Evolutionary conservation across 2,329 filamentous ascomycete genomes (phyloP).

Genomic region (Alternaria triticina): DNA sequence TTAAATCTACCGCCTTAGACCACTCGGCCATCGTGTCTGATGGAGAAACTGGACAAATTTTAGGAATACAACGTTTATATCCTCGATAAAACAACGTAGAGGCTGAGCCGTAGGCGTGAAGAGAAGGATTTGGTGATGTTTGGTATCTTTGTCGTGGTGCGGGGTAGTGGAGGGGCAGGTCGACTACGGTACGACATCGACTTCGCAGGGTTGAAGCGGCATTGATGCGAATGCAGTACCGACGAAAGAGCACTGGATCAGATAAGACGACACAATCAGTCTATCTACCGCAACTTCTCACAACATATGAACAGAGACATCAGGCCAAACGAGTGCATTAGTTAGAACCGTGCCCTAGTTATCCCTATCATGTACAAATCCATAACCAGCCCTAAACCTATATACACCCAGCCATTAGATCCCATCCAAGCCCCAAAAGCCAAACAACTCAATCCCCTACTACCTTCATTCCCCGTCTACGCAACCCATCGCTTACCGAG

Average conservation of each 20-base stretch:
- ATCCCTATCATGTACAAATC: background rate
- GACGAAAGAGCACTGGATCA: accelerated
- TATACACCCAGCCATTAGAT: background rate
- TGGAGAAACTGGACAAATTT: slow-evolving; percentile 10
- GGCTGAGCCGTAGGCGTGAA: background rate
- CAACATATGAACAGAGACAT: background rate
- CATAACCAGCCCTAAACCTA: background rate
- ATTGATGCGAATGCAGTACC: accelerated
- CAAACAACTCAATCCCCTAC: background rate
- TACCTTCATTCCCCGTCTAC: background rate
- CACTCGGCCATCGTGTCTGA: slow-evolving; percentile 40
- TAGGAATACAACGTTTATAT: background rate
- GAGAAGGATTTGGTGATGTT: background rate
- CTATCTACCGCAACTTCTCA: background rate
- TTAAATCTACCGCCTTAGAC: slow-evolving; percentile 47
- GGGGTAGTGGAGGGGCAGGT: background rate
- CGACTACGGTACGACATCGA: background rate
- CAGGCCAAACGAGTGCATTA: background rate
- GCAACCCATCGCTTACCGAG: slow-evolving; percentile 3
- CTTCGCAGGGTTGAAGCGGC: background rate
- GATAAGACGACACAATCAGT: background rate
- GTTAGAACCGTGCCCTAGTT: background rate
- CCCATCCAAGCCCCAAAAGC: background rate
- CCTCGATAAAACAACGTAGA: accelerated
- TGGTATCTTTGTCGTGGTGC: background rate